Evolutionary conservation across 768 basidiomycete species (phyloP), one percentile per base, ranked within the genome.

Genomic region (Hericium erinaceus): DNA sequence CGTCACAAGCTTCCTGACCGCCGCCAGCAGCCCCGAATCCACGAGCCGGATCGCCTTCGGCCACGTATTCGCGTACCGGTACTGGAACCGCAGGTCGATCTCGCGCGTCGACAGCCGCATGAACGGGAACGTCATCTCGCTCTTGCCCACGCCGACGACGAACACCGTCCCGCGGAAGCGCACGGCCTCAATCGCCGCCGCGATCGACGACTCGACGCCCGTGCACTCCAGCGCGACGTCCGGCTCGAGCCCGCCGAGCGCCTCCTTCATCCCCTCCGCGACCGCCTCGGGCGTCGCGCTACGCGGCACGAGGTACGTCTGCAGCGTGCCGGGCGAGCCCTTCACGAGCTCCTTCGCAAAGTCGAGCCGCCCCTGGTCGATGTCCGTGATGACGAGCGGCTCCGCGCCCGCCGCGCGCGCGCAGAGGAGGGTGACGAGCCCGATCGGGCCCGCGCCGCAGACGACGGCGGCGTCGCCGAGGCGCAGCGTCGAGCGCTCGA

Each of bases 41-140:
- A 95, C 78, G 9, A 94, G 82, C 4, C 85, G 80, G 58, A 95
- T 81, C 2, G 92, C 92, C 65, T 87, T 89, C 10, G 90, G 90
- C 70, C 92, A 95, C 76, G 85, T 71, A 64, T 83, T 85, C 24
- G 81, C 80, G 60, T 86, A 86, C 24, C 84, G 81, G 65, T 84
- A 86, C 68, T 82, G 83, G 70, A 86, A 84, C 58, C 76, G 76
- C 56, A 86, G 74, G 60, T 86, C 84, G 52, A 86, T 83, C 66
- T 86, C 84, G 58, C 85, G 84, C 33, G 81, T 83, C 60, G 81
- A 83, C 40, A 86, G 74, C 62, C 84, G 80, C 84, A 86, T 85
- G 69, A 86, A 85, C 16, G 85, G 84, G 72, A 86, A 85, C 80
- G 80, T 39, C 46, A 52, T 53, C 68, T 85, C 82, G 65, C 76